Percentiles rank a stretch among this genome's conserved stretches.
Conservation (phyloP, 805 yeast species). For the Saccharomycopsis sp. region DNA sequence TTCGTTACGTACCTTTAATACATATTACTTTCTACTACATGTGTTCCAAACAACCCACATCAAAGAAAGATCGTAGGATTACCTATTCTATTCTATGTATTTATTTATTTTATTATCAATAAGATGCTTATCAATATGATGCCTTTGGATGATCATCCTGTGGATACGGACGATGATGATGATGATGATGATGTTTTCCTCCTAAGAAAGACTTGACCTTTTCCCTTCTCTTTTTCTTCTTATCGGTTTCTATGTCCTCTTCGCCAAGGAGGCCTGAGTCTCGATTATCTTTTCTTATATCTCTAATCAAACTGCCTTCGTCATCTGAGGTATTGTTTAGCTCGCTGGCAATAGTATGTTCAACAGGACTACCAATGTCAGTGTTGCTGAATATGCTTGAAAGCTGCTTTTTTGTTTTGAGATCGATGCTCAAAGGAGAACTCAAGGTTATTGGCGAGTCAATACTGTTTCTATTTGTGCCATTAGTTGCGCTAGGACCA, state of each 20-base stretch:
- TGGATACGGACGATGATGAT: background rate
- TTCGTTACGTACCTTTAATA: background rate
- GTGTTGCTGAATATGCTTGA: constrained; percentile 17
- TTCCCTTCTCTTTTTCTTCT: constrained; percentile 10
- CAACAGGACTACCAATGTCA: constrained; percentile 1
- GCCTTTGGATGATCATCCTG: background rate
- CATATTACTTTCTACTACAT: background rate
- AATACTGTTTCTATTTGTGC: background rate
- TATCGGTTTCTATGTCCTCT: background rate
- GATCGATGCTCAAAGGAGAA: constrained; percentile 16
- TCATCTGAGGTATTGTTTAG: background rate
- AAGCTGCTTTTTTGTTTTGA: constrained; percentile 12
- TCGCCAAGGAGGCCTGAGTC: background rate
- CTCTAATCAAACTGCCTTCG: constrained; percentile 5
- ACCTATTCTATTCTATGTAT: background rate
- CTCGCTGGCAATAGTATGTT: background rate
- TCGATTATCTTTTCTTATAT: constrained; percentile 1
- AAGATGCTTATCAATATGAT: background rate
- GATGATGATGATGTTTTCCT: constrained; percentile 6
- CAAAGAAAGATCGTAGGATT: too few species aligned
- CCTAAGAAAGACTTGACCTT: constrained; percentile 18
- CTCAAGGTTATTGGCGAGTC: background rate
- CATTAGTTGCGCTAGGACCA: background rate
- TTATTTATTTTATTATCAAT: background rate
- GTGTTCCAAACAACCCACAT: background rate